These are phyloP conservation scores for Articulospora tetracladia DNA, from an alignment of 495 filamentous ascomycete genomes.

Conservation along the genomic window DNA sequence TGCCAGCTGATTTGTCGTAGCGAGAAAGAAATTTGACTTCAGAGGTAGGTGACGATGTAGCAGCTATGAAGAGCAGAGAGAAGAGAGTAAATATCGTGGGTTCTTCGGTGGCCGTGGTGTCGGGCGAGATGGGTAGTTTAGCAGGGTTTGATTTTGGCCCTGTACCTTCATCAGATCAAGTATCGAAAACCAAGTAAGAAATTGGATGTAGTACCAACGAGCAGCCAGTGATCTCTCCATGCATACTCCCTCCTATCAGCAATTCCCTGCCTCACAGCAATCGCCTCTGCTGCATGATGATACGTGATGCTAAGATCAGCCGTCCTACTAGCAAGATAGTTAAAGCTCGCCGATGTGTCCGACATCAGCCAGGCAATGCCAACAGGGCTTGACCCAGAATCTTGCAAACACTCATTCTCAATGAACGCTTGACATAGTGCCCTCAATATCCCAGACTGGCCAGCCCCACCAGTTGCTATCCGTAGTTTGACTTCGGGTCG, in stretches of 20 bases:
- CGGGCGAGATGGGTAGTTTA: background rate
- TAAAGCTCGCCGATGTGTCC: conserved; percentile 5
- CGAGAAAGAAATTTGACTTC: conserved; percentile 15
- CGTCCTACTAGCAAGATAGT: conserved; percentile 1
- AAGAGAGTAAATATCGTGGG: background rate
- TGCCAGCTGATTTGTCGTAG: conserved; percentile 43
- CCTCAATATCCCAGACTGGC: conserved; percentile 1
- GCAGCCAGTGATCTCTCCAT: conserved; percentile 10
- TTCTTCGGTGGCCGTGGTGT: background rate
- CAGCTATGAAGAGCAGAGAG: conserved; percentile 1
- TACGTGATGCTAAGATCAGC: conserved; percentile 11
- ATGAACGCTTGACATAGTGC: conserved; percentile 2
- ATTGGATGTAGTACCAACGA: background rate
- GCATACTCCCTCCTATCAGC: conserved; percentile 8
- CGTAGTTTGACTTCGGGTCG: background rate
- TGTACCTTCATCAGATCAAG: background rate
- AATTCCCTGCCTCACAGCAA: conserved; percentile 4
- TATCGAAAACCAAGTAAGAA: background rate
- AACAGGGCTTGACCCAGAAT: background rate
- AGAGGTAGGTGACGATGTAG: background rate
- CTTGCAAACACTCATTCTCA: background rate
- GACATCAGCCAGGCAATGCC: conserved; percentile 2
- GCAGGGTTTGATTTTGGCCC: conserved; percentile 8
- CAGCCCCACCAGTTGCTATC: conserved; percentile 5
- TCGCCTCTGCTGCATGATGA: conserved; percentile 1